Evolutionary conservation across 2,329 filamentous ascomycete species (phyloP).

Genomic region (Shiraia bambusicola): DNA sequence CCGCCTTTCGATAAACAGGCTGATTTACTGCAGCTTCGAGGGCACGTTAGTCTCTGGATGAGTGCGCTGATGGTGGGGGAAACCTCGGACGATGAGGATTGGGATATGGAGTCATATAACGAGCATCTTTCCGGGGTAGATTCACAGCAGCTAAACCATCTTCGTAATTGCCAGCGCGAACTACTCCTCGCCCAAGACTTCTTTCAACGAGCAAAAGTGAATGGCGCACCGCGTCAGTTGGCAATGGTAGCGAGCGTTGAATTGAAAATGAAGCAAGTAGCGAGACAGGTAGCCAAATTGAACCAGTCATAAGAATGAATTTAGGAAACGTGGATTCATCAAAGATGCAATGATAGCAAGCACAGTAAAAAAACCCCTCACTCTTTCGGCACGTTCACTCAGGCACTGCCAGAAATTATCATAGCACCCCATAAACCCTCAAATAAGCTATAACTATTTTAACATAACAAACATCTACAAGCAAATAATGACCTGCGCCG

Average conservation of each 20-base stretch:
- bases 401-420: too few species aligned
- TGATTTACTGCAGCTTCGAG: conserved; percentile 69
- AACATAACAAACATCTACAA: neutral
- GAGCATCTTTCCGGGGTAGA: neutral
- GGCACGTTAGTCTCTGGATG: conserved; percentile 73
- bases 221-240: conserved; percentile 18
- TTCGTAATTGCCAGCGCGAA: conserved; percentile 23
- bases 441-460: too few species aligned
- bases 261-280: conserved; percentile 17
- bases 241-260: conserved; percentile 21
- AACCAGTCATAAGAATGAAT: neutral
- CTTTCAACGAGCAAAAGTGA: conserved; percentile 25
- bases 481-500: conserved; percentile 23
- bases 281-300: conserved; percentile 15
- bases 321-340: too few species aligned
- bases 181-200: conserved; percentile 23
- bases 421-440: too few species aligned
- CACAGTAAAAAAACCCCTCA: neutral
- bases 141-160: conserved; percentile 13
- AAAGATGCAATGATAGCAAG: too few species aligned
- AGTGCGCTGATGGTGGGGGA: conserved; percentile 62
- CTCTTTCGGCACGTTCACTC: neutral
- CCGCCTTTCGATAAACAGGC: conserved; percentile 69
- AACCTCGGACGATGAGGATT: conserved; percentile 15
- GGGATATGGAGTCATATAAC: conserved; percentile 12